Percentiles rank a stretch among this genome's conserved stretches.
Conservation (phyloP, 176 grass and related monocot genomes). For the Coix lacrymajobi region DNA sequence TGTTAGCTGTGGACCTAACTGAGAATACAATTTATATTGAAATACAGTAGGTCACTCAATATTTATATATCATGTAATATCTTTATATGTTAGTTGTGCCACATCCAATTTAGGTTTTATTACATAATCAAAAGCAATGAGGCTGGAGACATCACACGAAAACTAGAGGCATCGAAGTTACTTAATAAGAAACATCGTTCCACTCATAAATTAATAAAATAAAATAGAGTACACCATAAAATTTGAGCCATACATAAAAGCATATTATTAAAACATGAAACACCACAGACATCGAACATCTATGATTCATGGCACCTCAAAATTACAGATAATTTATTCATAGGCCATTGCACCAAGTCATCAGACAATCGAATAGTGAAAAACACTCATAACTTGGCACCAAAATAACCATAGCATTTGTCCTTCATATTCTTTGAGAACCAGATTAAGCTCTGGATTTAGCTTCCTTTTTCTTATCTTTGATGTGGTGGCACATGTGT, state of each 20-base stretch:
- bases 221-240: neutral
- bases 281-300: neutral
- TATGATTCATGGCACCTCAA: neutral
- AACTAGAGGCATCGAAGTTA: neutral
- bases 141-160: neutral
- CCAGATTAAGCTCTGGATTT: neutral
- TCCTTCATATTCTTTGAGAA: neutral
- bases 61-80: no score
- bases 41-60: no score
- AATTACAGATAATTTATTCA: neutral
- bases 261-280: neutral
- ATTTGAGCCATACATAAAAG: neutral
- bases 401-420: neutral
- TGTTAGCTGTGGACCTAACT: no score
- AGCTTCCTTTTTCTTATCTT: neutral
- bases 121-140: neutral
- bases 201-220: neutral
- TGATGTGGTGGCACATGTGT: neutral
- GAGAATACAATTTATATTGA: no score
- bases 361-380: neutral
- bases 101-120: neutral
- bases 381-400: neutral
- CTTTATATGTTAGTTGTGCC: neutral
- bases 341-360: neutral
- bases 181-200: neutral